phyloP scores from a whole-genome alignment of 2,329 filamentous ascomycete genomes.

The Hypoxylon sp. region DNA sequence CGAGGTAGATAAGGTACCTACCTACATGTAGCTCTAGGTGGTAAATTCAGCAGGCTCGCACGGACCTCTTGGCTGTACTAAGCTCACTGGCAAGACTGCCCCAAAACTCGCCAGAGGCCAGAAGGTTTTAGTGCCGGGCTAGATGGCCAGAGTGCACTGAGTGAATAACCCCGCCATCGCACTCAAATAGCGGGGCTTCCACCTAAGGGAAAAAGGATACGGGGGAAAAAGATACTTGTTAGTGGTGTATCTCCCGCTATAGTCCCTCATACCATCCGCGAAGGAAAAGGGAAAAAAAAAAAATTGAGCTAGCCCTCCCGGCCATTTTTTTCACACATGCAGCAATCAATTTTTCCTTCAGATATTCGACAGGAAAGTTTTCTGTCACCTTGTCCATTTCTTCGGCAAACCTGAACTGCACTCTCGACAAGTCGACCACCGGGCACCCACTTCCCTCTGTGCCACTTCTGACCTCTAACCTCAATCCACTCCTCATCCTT shows the following conservation, averaged over 20 bases:
- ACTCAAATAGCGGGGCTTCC: conserved; percentile 6
- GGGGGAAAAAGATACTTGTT: conserved; percentile 18
- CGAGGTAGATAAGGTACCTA: too few relatives aligned
- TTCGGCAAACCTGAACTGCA: conserved; percentile 28
- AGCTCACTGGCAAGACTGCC: too few relatives aligned
- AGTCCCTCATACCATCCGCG: conserved; percentile 19
- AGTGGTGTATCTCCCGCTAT: conserved; percentile 12
- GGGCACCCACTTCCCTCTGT: conserved; percentile 21
- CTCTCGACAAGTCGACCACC: conserved; percentile 37
- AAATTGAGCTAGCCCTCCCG: conserved; percentile 36
- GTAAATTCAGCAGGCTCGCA: too few relatives aligned
- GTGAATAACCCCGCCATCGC: conserved; percentile 28
- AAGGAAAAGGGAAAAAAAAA: too few relatives aligned
- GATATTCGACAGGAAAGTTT: conserved; percentile 42
- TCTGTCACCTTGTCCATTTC: conserved; percentile 38
- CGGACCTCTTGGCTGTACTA: too few relatives aligned
- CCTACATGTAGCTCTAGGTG: too few relatives aligned
- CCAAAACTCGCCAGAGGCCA: too few relatives aligned
- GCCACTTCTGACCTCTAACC: conserved; percentile 7
- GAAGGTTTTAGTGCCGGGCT: too few relatives aligned
- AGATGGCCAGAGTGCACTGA: too few relatives aligned
- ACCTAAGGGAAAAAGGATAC: too few relatives aligned
- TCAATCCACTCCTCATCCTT: neutral
- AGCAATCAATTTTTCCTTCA: conserved; percentile 43
- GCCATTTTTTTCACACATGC: conserved; percentile 35